These are phyloP conservation scores for Carex kokanica DNA, from an alignment of 176 grass and related monocot genomes.

Conservation along the genomic window DNA sequence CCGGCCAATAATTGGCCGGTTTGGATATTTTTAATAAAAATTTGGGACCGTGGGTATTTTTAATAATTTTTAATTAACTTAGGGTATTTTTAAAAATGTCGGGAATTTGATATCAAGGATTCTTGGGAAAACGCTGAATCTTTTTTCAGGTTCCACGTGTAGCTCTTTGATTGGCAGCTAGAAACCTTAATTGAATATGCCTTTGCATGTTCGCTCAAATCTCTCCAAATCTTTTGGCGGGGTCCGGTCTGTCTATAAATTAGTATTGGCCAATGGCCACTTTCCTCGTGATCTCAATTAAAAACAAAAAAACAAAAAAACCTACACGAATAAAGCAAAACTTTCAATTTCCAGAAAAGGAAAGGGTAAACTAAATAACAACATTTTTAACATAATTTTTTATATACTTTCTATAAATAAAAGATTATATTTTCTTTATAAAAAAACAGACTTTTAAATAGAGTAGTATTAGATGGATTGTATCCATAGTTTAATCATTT, in stretches of 20 bases:
- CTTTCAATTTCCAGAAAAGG: not conserved
- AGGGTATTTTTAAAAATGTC: too few relatives aligned
- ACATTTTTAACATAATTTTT: too few relatives aligned
- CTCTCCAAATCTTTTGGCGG: slow-evolving; percentile 26
- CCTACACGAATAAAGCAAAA: not conserved
- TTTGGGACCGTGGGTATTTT: too few relatives aligned
- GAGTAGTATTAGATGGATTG: too few relatives aligned
- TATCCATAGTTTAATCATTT: too few relatives aligned
- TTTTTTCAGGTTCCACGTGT: not conserved
- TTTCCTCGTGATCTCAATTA: not conserved
- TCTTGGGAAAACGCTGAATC: not conserved
- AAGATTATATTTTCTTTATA: too few relatives aligned
- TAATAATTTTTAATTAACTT: too few relatives aligned
- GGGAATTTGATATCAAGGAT: not conserved
- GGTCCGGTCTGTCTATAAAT: not conserved
- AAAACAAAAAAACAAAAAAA: not conserved
- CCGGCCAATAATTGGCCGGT: too few relatives aligned
- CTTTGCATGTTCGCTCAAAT: not conserved
- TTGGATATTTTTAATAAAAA: too few relatives aligned
- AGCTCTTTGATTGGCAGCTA: not conserved
- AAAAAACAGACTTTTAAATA: too few relatives aligned
- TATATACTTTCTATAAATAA: too few relatives aligned
- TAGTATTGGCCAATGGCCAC: not conserved
- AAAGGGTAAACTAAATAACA: too few relatives aligned
- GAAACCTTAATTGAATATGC: slow-evolving; percentile 5